These are phyloP conservation scores for Heritiera fomes DNA, from an alignment of 345 rosid genomes.

Conservation along the genomic window DNA sequence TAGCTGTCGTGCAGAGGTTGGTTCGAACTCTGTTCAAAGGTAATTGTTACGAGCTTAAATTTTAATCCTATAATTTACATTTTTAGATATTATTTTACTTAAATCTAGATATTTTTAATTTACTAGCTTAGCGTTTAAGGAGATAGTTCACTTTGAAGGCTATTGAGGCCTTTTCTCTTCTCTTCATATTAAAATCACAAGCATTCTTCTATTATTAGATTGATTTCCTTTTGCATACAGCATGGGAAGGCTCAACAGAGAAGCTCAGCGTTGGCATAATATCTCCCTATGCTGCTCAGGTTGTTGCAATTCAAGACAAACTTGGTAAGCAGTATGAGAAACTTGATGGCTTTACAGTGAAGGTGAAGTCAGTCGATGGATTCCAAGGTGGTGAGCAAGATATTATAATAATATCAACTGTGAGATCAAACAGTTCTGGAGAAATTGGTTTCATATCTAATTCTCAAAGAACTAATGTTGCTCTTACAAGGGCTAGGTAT, in stretches of 20 bases:
- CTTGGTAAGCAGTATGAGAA: conserved; percentile 26
- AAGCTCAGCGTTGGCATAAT: conserved; percentile 40
- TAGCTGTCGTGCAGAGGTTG: conserved; percentile 36
- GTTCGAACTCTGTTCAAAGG: conserved; percentile 42
- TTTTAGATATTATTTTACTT: not conserved
- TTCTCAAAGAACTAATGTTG: conserved; percentile 38
- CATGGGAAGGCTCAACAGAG: conserved; percentile 31
- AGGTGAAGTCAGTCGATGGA: conserved; percentile 41
- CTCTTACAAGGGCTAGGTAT: conserved; percentile 54
- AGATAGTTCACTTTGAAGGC: not conserved
- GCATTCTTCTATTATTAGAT: not conserved
- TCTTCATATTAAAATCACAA: not conserved
- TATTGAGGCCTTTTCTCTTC: not conserved
- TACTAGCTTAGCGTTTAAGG: not conserved
- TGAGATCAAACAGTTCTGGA: conserved; percentile 37
- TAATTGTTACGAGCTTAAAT: conserved; percentile 13
- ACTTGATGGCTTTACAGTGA: conserved; percentile 29
- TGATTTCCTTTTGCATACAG: conserved; percentile 22
- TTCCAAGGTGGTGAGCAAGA: conserved; percentile 51
- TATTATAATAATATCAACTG: conserved; percentile 43
- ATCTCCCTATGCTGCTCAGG: conserved; percentile 48
- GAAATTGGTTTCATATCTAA: conserved; percentile 35
- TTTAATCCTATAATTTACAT: not conserved
- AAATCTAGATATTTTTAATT: not conserved
- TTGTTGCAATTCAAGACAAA: conserved; percentile 36